Base-by-base conservation (phyloP, 1,284 basidiomycete species). In the Puccinia novopanici region DNA sequence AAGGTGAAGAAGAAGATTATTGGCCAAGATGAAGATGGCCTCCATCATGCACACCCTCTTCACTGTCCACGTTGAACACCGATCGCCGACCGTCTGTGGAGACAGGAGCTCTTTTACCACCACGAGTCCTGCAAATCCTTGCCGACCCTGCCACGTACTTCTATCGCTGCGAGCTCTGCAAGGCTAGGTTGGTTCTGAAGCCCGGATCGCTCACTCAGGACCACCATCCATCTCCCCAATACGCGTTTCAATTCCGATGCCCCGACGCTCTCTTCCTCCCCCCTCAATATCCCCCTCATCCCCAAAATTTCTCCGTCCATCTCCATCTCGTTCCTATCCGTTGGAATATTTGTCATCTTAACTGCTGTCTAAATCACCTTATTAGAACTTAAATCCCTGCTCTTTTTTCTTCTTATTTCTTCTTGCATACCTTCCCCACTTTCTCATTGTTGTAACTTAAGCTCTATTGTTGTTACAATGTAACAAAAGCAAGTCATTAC, bases 301-400 rank as follows among this genome's bases (percentile, higher is more conserved):
- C 19, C 27, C 42, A 67, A 27, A 48, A 48, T 19, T 48, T 48
- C 63, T 19, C 45, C 0, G 8, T 48, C 42, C 42, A 67, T 22
- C 42, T 3, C 0, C 27, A 37, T 30, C 30, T 54, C 8, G 37
- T 72, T 19, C 70, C 70, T 4, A 72, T 72, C 27, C 48, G 70
- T 4, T 72, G 70, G 70, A 72, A 57, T 17, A 42, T 57, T 8
- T 72, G 70, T 57, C n/a, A 3, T 54, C 45, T 72, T 24, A 72
- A 72, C 24, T 72, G 70, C 22, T 72, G 63, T 40, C 9, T 45
- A 15, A 40, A 48, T 22, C 63, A 67, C 22, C 63, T 67, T 42
- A 67, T 48, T 67, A 45, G 48, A 27, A 42, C 22, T n/a, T 63
- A 63, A 61, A 40, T 22, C 61, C 34, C 37, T 63, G 5, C 61